These are phyloP conservation scores for Aspergillus pseudoglaucus DNA, from an alignment of 2,329 filamentous ascomycete species.

Conservation along the genomic window DNA sequence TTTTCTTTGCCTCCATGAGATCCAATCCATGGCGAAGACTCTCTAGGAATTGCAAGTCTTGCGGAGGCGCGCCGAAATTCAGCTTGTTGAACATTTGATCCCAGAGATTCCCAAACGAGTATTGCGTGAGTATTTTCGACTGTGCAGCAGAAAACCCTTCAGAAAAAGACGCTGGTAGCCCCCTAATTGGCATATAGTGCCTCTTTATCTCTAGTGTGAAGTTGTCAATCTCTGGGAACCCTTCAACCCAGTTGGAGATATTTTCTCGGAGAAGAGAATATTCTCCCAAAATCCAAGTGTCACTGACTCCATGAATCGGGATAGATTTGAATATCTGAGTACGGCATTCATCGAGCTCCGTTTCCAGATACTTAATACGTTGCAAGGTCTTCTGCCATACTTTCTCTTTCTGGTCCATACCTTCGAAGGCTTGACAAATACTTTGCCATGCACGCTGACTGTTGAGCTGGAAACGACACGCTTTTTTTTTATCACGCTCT, in stretches of 20 bases:
- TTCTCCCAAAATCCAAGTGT: background rate
- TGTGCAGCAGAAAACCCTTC: background rate
- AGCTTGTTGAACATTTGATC: too few species aligned
- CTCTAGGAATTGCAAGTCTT: background rate
- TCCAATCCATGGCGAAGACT: background rate
- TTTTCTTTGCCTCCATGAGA: background rate
- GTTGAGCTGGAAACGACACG: too few species aligned
- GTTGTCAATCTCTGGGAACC: background rate
- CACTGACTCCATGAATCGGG: background rate
- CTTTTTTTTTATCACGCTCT: too few species aligned
- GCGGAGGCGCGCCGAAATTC: background rate
- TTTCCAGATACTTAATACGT: background rate
- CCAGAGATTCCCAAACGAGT: too few species aligned
- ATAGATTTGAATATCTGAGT: background rate
- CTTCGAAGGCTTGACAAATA: too few species aligned
- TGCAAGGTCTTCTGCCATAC: background rate
- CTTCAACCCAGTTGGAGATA: constrained; percentile 2
- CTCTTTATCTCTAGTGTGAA: background rate
- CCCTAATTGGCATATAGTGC: background rate
- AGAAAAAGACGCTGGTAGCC: background rate
- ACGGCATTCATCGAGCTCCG: background rate
- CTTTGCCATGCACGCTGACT: too few species aligned
- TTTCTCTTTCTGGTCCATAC: too few species aligned
- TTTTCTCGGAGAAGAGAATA: background rate
- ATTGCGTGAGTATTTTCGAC: too few species aligned